These are phyloP conservation scores for Wickerhamiella infanticola DNA, from an alignment of 1,139 yeast genomes.

Conservation along the genomic window DNA sequence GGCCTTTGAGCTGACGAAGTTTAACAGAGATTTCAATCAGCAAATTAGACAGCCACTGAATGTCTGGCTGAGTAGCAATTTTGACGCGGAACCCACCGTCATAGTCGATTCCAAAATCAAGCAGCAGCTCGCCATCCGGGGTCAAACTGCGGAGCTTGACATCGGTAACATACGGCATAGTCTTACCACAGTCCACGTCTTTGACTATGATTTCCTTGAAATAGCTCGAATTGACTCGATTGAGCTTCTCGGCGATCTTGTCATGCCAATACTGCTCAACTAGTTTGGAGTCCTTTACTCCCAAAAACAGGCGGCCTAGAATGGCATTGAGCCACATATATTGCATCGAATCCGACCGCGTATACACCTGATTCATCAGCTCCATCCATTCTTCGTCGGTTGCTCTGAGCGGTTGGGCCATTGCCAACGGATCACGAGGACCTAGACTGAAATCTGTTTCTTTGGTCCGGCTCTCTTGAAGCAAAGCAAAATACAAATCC, in stretches of 20 bases:
- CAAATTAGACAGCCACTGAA: constrained; percentile 74
- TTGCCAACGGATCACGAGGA: constrained; percentile 30
- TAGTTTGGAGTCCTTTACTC: constrained; percentile 54
- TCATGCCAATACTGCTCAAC: constrained; percentile 42
- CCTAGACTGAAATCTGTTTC: constrained; percentile 8
- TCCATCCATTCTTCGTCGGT: constrained; percentile 56
- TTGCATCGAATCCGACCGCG: constrained; percentile 59
- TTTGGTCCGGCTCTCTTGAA: constrained; percentile 30
- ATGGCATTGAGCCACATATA: constrained; percentile 86
- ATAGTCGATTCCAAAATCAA: constrained; percentile 49
- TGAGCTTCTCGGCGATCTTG: constrained; percentile 53
- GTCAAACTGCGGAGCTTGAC: constrained; percentile 56
- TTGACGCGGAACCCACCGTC: constrained; percentile 60
- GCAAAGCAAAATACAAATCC: constrained; percentile 76
- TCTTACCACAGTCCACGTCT: constrained; percentile 56
- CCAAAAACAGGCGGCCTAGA: constrained; percentile 63
- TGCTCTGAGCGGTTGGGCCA: constrained; percentile 63
- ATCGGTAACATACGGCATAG: constrained; percentile 67
- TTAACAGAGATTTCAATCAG: constrained; percentile 61
- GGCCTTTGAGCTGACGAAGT: constrained; percentile 56
- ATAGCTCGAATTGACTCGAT: constrained; percentile 76
- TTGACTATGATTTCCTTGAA: constrained; percentile 67
- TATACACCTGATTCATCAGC: constrained; percentile 38
- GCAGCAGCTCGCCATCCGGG: constrained; percentile 66
- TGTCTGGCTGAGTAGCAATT: constrained; percentile 60